These are phyloP conservation scores for Aurifilum marmelostoma DNA, from an alignment of 2,329 filamentous ascomycete species.

Conservation along the genomic window DNA sequence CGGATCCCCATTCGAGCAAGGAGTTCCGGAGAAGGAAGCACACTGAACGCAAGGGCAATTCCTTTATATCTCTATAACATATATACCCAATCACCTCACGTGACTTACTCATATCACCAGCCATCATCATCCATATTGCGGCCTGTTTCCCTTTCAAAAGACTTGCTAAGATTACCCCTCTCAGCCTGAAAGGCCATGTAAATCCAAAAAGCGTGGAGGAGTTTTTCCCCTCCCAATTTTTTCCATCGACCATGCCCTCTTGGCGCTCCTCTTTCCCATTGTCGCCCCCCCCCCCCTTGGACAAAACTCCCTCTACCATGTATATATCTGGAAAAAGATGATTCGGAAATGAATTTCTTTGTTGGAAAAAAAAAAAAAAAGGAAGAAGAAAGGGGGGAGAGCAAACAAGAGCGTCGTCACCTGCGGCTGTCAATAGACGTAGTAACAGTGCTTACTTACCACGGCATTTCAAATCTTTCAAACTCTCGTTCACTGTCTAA, in stretches of 20 bases:
- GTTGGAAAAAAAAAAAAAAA: too few species aligned
- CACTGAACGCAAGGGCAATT: not conserved
- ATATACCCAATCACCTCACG: too few species aligned
- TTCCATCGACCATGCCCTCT: not conserved
- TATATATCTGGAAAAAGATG: not conserved
- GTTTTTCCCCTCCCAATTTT: not conserved
- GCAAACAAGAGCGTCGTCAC: not conserved
- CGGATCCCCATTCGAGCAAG: conserved; percentile 25
- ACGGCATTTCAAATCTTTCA: too few species aligned
- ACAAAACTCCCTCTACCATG: not conserved
- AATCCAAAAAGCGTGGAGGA: not conserved
- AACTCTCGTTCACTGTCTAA: not conserved
- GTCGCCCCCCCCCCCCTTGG: too few species aligned
- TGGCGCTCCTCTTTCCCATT: not conserved
- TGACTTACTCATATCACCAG: not conserved
- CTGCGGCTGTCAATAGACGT: not conserved
- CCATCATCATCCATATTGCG: not conserved
- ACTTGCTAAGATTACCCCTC: not conserved
- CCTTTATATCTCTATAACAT: too few species aligned
- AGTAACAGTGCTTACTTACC: not conserved
- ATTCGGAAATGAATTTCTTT: too few species aligned
- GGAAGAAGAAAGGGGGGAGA: too few species aligned
- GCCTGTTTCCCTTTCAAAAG: not conserved
- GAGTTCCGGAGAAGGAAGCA: not conserved
- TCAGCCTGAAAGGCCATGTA: not conserved